A percentile compares a stretch with the other conserved stretches of the same genome.
Evolutionary conservation across 805 yeast species (phyloP).

Genomic region (Nakazawaea laoshanensis): DNA sequence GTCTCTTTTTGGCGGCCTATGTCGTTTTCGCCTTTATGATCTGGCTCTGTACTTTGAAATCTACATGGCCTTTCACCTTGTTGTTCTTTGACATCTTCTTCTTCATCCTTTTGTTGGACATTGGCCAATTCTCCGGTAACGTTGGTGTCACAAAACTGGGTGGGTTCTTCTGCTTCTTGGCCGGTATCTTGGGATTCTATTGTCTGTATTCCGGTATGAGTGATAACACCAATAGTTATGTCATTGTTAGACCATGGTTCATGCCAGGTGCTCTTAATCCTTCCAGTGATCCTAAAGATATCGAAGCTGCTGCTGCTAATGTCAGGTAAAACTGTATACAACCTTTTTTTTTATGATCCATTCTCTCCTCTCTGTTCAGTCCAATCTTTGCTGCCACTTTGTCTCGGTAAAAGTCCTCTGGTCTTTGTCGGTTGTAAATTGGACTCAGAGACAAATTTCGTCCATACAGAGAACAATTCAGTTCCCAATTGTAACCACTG

Average conservation of each 20-base stretch:
- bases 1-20: constrained; percentile 43
- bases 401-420: constrained; percentile 39
- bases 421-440: constrained; percentile 15
- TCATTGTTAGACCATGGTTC: constrained; percentile 39
- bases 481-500: constrained; percentile 21
- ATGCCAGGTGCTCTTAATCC: constrained; percentile 32
- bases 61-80: constrained; percentile 31
- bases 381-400: constrained; percentile 77
- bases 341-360: not conserved
- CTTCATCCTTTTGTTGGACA: constrained; percentile 36
- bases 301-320: constrained; percentile 5
- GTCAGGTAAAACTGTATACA: not conserved
- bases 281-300: constrained; percentile 1
- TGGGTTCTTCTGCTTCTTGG: constrained; percentile 36
- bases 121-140: constrained; percentile 31
- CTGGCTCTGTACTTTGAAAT: constrained; percentile 37
- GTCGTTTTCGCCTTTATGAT: constrained; percentile 38
- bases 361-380: constrained; percentile 69
- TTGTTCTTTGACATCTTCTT: constrained; percentile 35
- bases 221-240: constrained; percentile 48
- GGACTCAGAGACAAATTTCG: constrained; percentile 28
- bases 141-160: constrained; percentile 30
- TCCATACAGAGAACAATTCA: constrained; percentile 27
- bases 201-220: constrained; percentile 39
- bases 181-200: constrained; percentile 36